A percentile compares a stretch with the other conserved stretches of the same genome.
These are phyloP conservation scores for Draba incana DNA, from an alignment of 345 rosid species.

Conservation along the genomic window DNA sequence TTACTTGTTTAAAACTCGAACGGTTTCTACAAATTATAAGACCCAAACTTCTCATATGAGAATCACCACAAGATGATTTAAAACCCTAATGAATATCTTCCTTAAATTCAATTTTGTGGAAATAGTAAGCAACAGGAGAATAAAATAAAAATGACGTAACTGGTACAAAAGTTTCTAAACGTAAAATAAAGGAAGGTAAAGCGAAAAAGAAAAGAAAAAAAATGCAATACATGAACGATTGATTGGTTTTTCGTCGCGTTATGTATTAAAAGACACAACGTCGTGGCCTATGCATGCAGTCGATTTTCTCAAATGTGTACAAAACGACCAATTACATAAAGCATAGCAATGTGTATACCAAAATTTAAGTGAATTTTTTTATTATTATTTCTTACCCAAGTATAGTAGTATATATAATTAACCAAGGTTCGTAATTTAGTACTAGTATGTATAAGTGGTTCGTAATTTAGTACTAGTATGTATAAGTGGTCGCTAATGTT, in stretches of 20 bases:
- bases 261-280: constrained; percentile 3
- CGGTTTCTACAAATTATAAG: neutral
- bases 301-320: constrained; percentile 1
- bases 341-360: neutral
- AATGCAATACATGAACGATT: constrained; percentile 7
- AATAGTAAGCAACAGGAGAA: constrained; percentile 4
- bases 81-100: neutral
- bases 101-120: neutral
- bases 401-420: neutral
- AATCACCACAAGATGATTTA: neutral
- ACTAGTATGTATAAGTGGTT: neutral
- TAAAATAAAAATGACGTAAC: neutral
- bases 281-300: constrained; percentile 23
- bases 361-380: neutral
- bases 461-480: neutral
- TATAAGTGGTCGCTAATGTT: too few relatives aligned
- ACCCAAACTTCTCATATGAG: neutral
- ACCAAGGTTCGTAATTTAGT: neutral
- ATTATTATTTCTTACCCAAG: neutral
- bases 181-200: neutral
- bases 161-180: neutral
- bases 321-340: neutral
- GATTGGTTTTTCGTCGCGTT: neutral
- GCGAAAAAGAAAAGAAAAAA: neutral
- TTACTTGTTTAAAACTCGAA: neutral